A percentile compares a stretch with the other conserved stretches of the same genome.
Conservation (phyloP, 2,329 filamentous ascomycete genomes). For the Ophiostoma fasciatum region DNA sequence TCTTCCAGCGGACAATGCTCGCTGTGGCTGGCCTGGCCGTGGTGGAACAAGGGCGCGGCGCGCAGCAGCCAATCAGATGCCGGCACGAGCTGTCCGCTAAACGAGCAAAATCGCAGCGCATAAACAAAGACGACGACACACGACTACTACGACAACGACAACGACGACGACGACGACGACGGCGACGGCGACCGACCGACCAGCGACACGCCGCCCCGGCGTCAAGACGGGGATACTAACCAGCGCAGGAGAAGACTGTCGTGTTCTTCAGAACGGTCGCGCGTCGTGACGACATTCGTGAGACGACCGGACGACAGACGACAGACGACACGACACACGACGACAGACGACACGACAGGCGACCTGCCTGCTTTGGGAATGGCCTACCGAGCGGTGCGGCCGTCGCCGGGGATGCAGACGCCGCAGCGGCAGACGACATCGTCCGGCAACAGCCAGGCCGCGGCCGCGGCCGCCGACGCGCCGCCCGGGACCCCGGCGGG, state of each 20-base stretch:
- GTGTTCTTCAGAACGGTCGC: too few relatives aligned
- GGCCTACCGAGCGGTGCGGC: not conserved
- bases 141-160: not conserved
- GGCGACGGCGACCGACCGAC: constrained; percentile 2
- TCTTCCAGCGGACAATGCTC: too few relatives aligned
- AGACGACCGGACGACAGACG: not conserved
- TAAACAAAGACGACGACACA: constrained; percentile 5
- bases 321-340: not conserved
- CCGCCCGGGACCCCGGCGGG: not conserved
- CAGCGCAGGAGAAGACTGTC: constrained; percentile 4
- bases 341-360: too few relatives aligned
- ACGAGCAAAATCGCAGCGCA: not conserved
- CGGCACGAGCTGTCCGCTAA: not conserved
- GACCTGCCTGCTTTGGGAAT: too few relatives aligned
- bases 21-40: too few relatives aligned
- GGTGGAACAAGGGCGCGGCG: too few relatives aligned
- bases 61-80: constrained; percentile 2
- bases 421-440: constrained; percentile 6
- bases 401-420: constrained; percentile 2
- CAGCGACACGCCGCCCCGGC: too few relatives aligned
- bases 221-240: constrained; percentile 5
- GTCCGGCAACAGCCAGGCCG: not conserved
- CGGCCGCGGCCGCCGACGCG: not conserved
- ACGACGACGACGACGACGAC: constrained; percentile 1
- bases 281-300: not conserved